A percentile compares a stretch with the other conserved stretches of the same genome.
These are phyloP conservation scores for Suillus tomentosus DNA, from an alignment of 768 basidiomycete species.

Conservation along the genomic window DNA sequence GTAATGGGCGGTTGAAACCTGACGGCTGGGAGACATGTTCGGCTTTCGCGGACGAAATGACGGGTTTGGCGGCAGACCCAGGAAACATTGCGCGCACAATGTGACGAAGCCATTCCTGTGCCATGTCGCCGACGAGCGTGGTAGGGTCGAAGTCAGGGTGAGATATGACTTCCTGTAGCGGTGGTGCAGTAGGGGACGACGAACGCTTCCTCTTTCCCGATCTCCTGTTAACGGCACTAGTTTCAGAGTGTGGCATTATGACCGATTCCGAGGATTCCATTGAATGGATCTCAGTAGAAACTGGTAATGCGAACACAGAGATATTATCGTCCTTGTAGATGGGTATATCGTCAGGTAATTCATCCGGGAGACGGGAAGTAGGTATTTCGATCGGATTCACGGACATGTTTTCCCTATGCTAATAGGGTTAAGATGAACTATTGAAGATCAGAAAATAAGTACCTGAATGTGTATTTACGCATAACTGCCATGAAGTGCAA, in stretches of 20 bases:
- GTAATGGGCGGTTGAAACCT: background rate
- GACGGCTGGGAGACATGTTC: constrained; percentile 1
- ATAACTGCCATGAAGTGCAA: constrained; percentile 70
- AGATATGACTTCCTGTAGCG: constrained; percentile 26
- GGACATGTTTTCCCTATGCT: constrained; percentile 49
- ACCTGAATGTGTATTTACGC: constrained; percentile 72
- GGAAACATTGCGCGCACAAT: constrained; percentile 3
- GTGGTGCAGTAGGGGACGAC: constrained; percentile 29
- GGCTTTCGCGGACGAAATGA: background rate
- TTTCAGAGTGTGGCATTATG: background rate
- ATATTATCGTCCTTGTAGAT: constrained; percentile 66
- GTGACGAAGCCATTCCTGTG: background rate
- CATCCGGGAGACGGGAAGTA: constrained; percentile 22
- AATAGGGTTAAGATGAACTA: background rate
- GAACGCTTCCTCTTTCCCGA: constrained; percentile 47
- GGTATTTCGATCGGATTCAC: constrained; percentile 49
- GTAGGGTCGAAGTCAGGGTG: background rate
- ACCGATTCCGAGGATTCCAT: background rate
- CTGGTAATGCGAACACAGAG: constrained; percentile 60
- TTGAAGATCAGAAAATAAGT: constrained; percentile 17
- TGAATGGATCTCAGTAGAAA: constrained; percentile 24
- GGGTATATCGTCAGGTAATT: constrained; percentile 38
- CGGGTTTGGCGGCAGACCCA: constrained; percentile 3
- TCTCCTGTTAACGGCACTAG: constrained; percentile 8
- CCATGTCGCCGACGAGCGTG: background rate